phyloP scores from a whole-genome alignment of 257 asterid species.

The Forsythia viridissima region DNA sequence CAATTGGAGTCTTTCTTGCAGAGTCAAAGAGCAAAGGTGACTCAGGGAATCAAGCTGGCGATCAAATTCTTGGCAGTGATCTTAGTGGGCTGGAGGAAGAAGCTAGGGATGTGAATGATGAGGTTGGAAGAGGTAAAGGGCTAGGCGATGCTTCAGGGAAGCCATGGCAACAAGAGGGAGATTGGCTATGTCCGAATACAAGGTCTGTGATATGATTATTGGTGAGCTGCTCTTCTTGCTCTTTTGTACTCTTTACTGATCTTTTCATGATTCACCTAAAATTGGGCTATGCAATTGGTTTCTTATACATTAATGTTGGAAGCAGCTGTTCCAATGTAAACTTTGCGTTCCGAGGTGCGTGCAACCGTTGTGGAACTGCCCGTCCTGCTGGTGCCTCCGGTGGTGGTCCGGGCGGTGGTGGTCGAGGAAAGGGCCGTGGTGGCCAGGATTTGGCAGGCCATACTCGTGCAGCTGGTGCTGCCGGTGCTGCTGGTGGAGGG shows the following conservation, averaged over 20 bases:
- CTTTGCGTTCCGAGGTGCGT: slow-evolving; percentile 98
- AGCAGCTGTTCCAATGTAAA: slow-evolving; percentile 95
- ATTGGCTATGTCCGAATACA: slow-evolving; percentile 96
- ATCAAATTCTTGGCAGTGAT: slow-evolving; percentile 38
- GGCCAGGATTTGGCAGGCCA: slow-evolving; percentile 61
- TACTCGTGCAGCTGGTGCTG: slow-evolving; percentile 67
- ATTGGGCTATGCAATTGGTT: slow-evolving; percentile 21
- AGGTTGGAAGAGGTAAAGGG: slow-evolving; percentile 82
- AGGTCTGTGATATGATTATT: slow-evolving; percentile 99
- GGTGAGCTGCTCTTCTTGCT: slow-evolving; percentile 96
- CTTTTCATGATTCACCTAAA: slow-evolving; percentile 14
- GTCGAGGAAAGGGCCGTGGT: slow-evolving; percentile 92
- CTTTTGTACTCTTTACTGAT: slow-evolving; percentile 20
- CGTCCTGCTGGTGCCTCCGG: slow-evolving; percentile 89
- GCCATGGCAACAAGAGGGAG: slow-evolving; percentile 98
- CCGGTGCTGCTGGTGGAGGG: slow-evolving; percentile 75
- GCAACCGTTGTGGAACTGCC: slow-evolving; percentile 98
- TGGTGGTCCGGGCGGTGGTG: slow-evolving; percentile 76
- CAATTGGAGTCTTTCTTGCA: slow-evolving; percentile 83
- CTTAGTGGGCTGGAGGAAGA: slow-evolving; percentile 59
- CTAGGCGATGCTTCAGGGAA: slow-evolving; percentile 76
- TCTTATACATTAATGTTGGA: slow-evolving; percentile 36
- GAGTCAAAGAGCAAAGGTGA: slow-evolving; percentile 89
- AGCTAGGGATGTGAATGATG: slow-evolving; percentile 55
- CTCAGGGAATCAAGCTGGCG: slow-evolving; percentile 35